Evolutionary conservation across 2,329 filamentous ascomycete species (phyloP), one percentile per base, ranked within the genome.

Genomic region (Metarhizium humberi): DNA sequence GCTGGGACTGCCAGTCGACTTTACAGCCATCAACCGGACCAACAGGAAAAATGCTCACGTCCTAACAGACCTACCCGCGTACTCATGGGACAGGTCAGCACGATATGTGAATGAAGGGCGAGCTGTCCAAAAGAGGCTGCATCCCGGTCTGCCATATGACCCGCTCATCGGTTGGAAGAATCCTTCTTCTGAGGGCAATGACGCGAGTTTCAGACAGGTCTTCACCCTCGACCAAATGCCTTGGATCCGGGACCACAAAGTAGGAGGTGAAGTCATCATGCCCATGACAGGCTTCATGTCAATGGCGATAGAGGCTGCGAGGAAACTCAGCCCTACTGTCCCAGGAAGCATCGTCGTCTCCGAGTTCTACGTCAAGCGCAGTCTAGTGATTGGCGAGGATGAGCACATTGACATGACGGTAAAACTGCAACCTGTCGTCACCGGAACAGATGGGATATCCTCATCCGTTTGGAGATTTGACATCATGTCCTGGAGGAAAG

Each of bases 1-100:
- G 73, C 70, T 53, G 76, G 75, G 4, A 4, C 47, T 51, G 53
- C 61, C 8, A 61, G 78, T 6, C 65, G 78, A 53, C 70, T 78
- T 29, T 65, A 66, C 42, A 25, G 70, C 70, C 3, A 68, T 77
- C 60, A 78, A 78, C 48, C 50, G 50, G n/a, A 57, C 50, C 18
- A 45, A 53, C 29, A 42, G 30, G 30, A 43, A 53, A 2, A 55
- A 53, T 30, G 30, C 53, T 16, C 8, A 51, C 11, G 55, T 59
- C 54, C 50, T 67, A 8, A 52, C 40, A 2, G 58, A 64, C 25
- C 55, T 68, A 13, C 65, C 66, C 1, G 60, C 61, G 1, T 69
- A 67, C 48, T 51, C 62, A 1, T 71, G 67, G 68, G 63, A 70
- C 16, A 57, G 52, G 50, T 55, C 45, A 6, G 18, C 47, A n/a